Evolutionary conservation across 495 filamentous ascomycete species (phyloP), one percentile per base, ranked within the genome.

Genomic region (Penicillium verhagenii): DNA sequence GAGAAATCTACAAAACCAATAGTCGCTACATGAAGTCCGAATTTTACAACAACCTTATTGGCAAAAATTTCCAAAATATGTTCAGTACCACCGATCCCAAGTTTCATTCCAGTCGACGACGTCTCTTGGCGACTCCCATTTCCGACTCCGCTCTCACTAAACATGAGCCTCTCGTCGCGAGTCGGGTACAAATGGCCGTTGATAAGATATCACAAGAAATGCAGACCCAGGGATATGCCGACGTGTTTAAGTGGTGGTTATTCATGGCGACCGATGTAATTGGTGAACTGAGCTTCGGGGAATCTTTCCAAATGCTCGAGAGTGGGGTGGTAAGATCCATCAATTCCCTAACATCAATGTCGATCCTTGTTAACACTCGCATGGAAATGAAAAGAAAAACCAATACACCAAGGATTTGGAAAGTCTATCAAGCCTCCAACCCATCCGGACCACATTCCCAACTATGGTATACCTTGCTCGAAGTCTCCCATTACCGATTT

Each of bases 211-310:
- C 25, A 0, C 57, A 72, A 16, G 72, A 77, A 23, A 60, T 68
- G 31, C 40, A 65, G 21, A 56, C 24, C 1, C 53, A 71, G 0
- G 71, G 69, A 0, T 60, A 42, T 0, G 60, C 61, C 1, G 82
- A 86, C 63, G 64, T 86, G 1, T 72, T 73, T 47, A 78, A 80
- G 50, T 86, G 83, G 83, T 82, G 70, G 68, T 53, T 77, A 20
- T 81, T 82, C 45, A 76, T 86, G 77, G 69, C 79, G 10, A 78
- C 78, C 0, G 84, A 86, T 50, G 69, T 84, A 4, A 79, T 84
- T 37, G 74, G 74, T 1, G 71, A 82, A 18, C 62, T 86, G 16
- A 77, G 70, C 14, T 87, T 86, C 62, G 83, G 84, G 0, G 79
- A 83, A 24, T 78, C 75, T 0, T 85, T 86, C 53, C 64, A 64